Base-by-base conservation (phyloP, 2,329 filamentous ascomycete genomes). In the Alternaria longipes region DNA sequence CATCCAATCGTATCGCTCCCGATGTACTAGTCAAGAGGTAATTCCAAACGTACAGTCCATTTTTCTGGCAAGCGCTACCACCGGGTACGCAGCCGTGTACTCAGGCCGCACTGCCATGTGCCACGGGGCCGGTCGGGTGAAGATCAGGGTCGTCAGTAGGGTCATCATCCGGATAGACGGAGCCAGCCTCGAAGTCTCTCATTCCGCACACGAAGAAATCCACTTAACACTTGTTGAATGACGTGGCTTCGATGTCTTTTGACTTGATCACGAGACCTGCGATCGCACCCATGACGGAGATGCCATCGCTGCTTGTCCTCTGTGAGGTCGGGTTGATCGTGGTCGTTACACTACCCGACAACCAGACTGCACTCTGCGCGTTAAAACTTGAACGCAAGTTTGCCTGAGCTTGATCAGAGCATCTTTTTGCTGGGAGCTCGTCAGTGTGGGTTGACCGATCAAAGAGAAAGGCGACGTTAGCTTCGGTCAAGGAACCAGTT, bases 281-380 rank as follows among this genome's bases (percentile, higher is more conserved):
- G 1, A 22, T 22, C 38, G 38, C n/a, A 22, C 38, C 8, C 38
- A 22, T 22, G 8, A 20, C 11, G n/a, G 5, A 22, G 18, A 11
- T 18, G 2, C 8, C 9, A n/a, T 1, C 30, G 9, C 30, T 0
- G 8, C 11, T 49, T 2, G 4, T 34, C 0, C 0, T 26, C 5
- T 45, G 42, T 28, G 32, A 8, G 20, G 4, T 5, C 3, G 12
- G 8, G 1, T 8, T 50, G 20, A 5, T 50, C 0, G 14, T 14
- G 2, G 20, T 12, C 3, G 2, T 12, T 20, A 24, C 9, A 16
- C 8, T 36, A 4, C 8, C 14, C 5, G 0, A 50, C 2, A 0
- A 50, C 20, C 0, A 30, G 4, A 9, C 14, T 14, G 2, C 3
- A 22, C 4, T 20, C 5, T 16, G 4, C 12, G 2, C 6, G 4